These are phyloP conservation scores for Rubroboletus pulcherrimus DNA, from an alignment of 768 basidiomycete genomes.

Conservation along the genomic window DNA sequence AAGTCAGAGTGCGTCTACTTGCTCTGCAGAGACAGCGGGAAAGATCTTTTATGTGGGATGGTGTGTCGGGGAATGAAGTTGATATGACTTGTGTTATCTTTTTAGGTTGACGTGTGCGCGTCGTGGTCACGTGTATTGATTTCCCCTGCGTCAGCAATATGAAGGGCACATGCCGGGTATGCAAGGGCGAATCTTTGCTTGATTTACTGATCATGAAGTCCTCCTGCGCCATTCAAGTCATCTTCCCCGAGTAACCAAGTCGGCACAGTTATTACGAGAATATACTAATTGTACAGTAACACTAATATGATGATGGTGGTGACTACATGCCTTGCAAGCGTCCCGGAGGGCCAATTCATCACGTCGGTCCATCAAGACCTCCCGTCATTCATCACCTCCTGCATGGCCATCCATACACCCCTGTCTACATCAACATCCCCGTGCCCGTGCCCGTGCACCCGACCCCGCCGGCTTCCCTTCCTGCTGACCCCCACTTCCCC, in stretches of 20 bases:
- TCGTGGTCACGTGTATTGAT: conserved; percentile 23
- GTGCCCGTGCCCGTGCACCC: not conserved
- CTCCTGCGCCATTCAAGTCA: not conserved
- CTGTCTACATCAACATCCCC: conserved; percentile 12
- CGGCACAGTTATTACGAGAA: not conserved
- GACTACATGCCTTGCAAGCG: not conserved
- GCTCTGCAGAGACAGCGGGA: conserved; percentile 15
- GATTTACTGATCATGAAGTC: not conserved
- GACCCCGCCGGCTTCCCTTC: conserved; percentile 12
- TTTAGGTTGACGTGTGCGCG: not conserved
- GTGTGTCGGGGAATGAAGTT: not conserved
- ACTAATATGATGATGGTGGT: not conserved
- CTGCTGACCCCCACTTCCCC: not conserved
- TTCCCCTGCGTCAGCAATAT: not conserved
- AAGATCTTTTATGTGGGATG: not conserved
- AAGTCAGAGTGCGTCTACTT: not conserved
- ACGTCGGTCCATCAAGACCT: not conserved
- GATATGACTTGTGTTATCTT: not conserved
- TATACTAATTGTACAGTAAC: not conserved
- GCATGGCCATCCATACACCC: conserved; percentile 21
- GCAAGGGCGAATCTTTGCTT: not conserved
- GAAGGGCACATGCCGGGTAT: not conserved
- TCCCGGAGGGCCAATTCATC: not conserved
- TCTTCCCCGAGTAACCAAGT: not conserved
- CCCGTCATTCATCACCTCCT: conserved; percentile 18